phyloP scores from a whole-genome alignment of 2,329 filamentous ascomycete genomes.

The Hypoxylon sp. region DNA sequence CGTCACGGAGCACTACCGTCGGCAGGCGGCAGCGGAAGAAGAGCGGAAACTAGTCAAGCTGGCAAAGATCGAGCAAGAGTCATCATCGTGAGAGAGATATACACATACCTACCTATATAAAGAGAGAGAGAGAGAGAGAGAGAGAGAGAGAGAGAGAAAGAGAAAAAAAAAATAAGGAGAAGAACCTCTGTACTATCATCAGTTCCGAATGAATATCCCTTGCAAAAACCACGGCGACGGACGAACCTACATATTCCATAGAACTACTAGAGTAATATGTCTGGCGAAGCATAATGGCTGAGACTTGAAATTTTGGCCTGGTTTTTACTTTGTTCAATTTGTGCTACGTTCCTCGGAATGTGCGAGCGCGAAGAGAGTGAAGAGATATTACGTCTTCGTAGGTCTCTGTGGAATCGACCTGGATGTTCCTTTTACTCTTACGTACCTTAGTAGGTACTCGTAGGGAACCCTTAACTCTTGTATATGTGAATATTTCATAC shows the following conservation, averaged over 20 bases:
- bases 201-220: background rate
- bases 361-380: too few relatives aligned
- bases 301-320: too few relatives aligned
- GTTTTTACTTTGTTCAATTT: conserved; percentile 4
- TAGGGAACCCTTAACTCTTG: too few relatives aligned
- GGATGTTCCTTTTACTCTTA: background rate
- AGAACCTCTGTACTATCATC: background rate
- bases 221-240: background rate
- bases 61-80: conserved; percentile 52
- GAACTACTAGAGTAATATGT: background rate
- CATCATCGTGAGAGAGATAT: conserved; percentile 11
- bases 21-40: conserved; percentile 66
- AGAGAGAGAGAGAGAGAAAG: too few relatives aligned
- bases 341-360: background rate
- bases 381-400: background rate
- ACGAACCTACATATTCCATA: conserved; percentile 1
- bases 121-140: background rate
- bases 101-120: too few relatives aligned
- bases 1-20: conserved; percentile 68
- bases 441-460: too few relatives aligned
- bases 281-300: background rate
- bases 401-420: background rate
- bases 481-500: too few relatives aligned
- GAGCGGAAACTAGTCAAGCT: conserved; percentile 65
- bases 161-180: background rate